phyloP scores from a whole-genome alignment of 2,329 filamentous ascomycete species.

The Botryotinia globosa region DNA sequence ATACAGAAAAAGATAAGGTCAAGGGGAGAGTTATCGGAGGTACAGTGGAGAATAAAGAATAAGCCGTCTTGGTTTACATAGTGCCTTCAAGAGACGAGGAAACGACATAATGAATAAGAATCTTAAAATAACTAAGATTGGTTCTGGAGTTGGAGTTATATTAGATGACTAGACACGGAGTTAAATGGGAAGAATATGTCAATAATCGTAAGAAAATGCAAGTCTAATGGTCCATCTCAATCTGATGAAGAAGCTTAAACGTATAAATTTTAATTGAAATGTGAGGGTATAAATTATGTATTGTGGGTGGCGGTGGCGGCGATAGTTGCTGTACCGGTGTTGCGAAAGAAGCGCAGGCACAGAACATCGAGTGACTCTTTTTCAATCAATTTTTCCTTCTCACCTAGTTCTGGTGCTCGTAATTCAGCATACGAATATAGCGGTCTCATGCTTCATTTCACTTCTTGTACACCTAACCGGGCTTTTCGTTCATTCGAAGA shows the following conservation, averaged over 20 bases:
- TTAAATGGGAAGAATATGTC: neutral
- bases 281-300: neutral
- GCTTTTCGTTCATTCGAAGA: neutral
- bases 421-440: neutral
- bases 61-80: neutral
- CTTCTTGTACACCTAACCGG: neutral
- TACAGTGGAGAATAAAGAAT: neutral
- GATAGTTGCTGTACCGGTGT: no score
- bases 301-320: neutral
- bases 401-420: neutral
- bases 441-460: neutral
- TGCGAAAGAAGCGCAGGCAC: neutral
- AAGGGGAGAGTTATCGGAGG: slow-evolving; percentile 18
- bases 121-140: no score
- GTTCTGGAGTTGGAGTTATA: neutral
- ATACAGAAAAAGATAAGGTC: slow-evolving; percentile 24
- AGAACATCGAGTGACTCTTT: neutral
- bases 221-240: neutral
- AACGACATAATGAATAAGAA: neutral
- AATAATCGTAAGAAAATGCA: neutral
- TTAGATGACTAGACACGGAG: neutral
- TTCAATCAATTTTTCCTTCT: neutral
- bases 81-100: neutral
- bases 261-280: neutral
- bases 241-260: neutral